These are phyloP conservation scores for Ochetophila trinervis DNA, from an alignment of 306 rosid species.

Conservation along the genomic window DNA sequence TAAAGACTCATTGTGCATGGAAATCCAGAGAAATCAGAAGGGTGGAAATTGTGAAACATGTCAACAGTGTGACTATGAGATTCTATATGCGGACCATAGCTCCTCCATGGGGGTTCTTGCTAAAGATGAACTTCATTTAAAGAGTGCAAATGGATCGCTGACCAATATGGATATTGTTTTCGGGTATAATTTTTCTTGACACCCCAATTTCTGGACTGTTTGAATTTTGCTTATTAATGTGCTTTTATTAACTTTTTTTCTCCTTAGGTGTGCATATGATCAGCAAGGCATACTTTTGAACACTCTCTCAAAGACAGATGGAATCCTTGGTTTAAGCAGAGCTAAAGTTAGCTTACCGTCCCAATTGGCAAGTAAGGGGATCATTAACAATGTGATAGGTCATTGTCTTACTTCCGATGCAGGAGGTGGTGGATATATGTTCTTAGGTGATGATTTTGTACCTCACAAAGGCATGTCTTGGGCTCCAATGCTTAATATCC, in stretches of 20 bases:
- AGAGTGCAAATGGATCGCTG: slow-evolving; percentile 53
- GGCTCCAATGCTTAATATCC: slow-evolving; percentile 59
- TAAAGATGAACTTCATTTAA: slow-evolving; percentile 56
- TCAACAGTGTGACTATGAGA: slow-evolving; percentile 79
- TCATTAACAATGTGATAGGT: slow-evolving; percentile 69
- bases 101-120: slow-evolving; percentile 81
- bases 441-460: slow-evolving; percentile 72
- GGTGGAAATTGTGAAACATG: slow-evolving; percentile 37
- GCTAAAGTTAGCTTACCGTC: slow-evolving; percentile 66
- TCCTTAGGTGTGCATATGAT: slow-evolving; percentile 79
- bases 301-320: slow-evolving; percentile 65
- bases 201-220: neutral
- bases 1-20: slow-evolving; percentile 53
- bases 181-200: slow-evolving; percentile 44
- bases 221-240: neutral
- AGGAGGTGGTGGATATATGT: slow-evolving; percentile 72
- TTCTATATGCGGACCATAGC: slow-evolving; percentile 75
- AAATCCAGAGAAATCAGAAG: slow-evolving; percentile 50
- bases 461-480: slow-evolving; percentile 74
- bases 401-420: slow-evolving; percentile 59
- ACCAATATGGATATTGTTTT: slow-evolving; percentile 53
- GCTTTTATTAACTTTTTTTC: slow-evolving; percentile 12
- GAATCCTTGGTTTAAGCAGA: slow-evolving; percentile 70
- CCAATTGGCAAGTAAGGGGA: slow-evolving; percentile 67
- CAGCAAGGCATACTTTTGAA: slow-evolving; percentile 66